Base-by-base conservation (phyloP, 805 yeast genomes). In the Dipodascus albidus region DNA sequence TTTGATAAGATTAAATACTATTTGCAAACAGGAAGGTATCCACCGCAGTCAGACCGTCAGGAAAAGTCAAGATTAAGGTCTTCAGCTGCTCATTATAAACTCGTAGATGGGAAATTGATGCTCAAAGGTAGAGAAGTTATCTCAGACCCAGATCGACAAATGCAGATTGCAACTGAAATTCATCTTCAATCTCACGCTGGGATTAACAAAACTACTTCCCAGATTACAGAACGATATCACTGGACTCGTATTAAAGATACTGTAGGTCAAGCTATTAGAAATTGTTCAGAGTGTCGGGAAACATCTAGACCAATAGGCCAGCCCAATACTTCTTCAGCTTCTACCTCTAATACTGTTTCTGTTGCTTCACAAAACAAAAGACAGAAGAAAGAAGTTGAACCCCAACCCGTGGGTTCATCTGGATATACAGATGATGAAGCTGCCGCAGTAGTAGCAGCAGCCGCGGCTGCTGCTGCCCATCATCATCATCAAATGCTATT, bases 241-340 rank as follows among this genome's bases (percentile, higher is more conserved):
- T 91, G 98, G 97, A 79, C 88, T 1, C 78, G 95, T 51, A 85
- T 91, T 58, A 90, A 93, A 67, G 88, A 81, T 54, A 87, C 96
- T 0, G 96, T 87, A 1, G 82, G 85, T 0, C 79, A 81, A 27
- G 91, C 87, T 1, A 82, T 90, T 52, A 74, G 83, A 53, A 78
- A 81, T 55, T 93, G 98, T 66, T 72, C 75, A 1, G 83, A 80
- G 51, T 91, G 98, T 66, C 73, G 83, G 41, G 83, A 80, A 56
- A 62, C 70, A 42, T 54, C 63, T 49, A 59, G 67, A 4, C 66
- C 64, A 9, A 27, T 27, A 27, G 33, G 33, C 11, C 59, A 59
- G 15, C 60, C 62, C 27, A 61, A 60, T 38, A 52, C 64, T 11
- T 47, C 57, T 27, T 49, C 47, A 70, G 54, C 54, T 63, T 50